These are phyloP conservation scores for Cyberlindnera sargentensis DNA, from an alignment of 805 yeast genomes.

Conservation along the genomic window DNA sequence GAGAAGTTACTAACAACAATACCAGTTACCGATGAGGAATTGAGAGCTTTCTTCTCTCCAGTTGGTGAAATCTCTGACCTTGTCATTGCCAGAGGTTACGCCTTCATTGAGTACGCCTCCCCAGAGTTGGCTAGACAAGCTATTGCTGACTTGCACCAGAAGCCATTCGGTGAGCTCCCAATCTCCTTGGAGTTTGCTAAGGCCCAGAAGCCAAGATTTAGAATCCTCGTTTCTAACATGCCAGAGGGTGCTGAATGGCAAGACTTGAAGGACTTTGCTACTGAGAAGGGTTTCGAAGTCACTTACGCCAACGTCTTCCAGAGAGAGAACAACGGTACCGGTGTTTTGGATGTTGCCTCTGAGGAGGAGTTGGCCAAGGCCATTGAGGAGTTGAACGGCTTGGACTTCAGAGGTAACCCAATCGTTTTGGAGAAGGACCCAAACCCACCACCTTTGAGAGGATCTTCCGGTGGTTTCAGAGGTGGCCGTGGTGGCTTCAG, in stretches of 20 bases:
- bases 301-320: conserved; percentile 46
- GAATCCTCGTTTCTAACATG: conserved; percentile 62
- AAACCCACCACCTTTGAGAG: conserved; percentile 42
- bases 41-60: conserved; percentile 61
- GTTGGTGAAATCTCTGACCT: conserved; percentile 64
- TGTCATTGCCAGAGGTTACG: conserved; percentile 74
- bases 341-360: conserved; percentile 41
- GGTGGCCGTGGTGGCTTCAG: conserved; percentile 33
- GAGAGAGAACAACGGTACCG: conserved; percentile 40
- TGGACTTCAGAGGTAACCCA: conserved; percentile 62
- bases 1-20: conserved; percentile 6
- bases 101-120: conserved; percentile 78
- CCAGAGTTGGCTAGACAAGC: conserved; percentile 69
- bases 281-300: conserved; percentile 65
- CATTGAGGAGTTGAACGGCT: conserved; percentile 62
- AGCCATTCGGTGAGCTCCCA: conserved; percentile 51
- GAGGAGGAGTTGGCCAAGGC: conserved; percentile 76
- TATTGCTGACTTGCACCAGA: conserved; percentile 69
- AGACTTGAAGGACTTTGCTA: conserved; percentile 82
- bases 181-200: conserved; percentile 37
- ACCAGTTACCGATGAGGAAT: conserved; percentile 42
- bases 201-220: conserved; percentile 54
- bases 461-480: conserved; percentile 35
- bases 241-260: conserved; percentile 83
- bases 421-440: conserved; percentile 75